phyloP scores from a whole-genome alignment of 2,329 filamentous ascomycete species.

The Colletotrichum zoysiae region DNA sequence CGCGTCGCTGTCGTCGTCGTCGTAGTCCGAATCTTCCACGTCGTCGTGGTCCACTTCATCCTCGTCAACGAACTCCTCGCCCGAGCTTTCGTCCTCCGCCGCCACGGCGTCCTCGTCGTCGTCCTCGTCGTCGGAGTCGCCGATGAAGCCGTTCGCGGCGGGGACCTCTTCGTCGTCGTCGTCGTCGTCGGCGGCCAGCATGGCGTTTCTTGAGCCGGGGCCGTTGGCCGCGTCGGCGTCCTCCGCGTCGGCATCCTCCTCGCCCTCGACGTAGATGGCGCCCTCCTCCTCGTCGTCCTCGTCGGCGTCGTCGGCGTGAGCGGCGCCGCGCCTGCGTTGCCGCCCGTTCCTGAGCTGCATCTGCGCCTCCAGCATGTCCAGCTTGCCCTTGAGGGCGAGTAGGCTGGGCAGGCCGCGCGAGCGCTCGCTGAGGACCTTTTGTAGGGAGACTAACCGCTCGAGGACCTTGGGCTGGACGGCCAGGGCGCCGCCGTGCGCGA shows the following conservation, averaged over 20 bases:
- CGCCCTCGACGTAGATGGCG: constrained; percentile 89
- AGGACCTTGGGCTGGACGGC: constrained; percentile 88
- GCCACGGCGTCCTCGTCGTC: constrained; percentile 56
- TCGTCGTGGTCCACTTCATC: constrained; percentile 73
- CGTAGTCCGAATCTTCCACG: constrained; percentile 63
- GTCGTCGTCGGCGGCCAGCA: constrained; percentile 58
- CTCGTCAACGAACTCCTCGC: constrained; percentile 65
- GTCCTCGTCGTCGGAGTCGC: constrained; percentile 70
- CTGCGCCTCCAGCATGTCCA: constrained; percentile 94
- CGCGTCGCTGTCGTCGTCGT: constrained; percentile 67
- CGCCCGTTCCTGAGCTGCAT: constrained; percentile 82
- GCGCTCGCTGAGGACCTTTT: constrained; percentile 89
- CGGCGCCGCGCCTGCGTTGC: constrained; percentile 58
- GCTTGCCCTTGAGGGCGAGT: constrained; percentile 90
- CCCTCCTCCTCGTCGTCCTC: constrained; percentile 73
- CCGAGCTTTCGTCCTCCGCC: constrained; percentile 60
- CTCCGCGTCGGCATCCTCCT: constrained; percentile 63
- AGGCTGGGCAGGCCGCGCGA: constrained; percentile 85
- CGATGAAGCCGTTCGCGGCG: constrained; percentile 66
- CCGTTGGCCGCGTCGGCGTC: constrained; percentile 47
- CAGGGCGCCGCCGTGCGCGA: constrained; percentile 91
- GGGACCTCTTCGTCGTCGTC: constrained; percentile 69
- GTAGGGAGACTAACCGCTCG: constrained; percentile 80
- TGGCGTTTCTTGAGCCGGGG: constrained; percentile 52
- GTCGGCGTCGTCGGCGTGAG: constrained; percentile 61